A percentile compares a stretch with the other conserved stretches of the same genome.
Evolutionary conservation across 2,329 filamentous ascomycete species (phyloP).

Genomic region (Aureobasidium sp.): DNA sequence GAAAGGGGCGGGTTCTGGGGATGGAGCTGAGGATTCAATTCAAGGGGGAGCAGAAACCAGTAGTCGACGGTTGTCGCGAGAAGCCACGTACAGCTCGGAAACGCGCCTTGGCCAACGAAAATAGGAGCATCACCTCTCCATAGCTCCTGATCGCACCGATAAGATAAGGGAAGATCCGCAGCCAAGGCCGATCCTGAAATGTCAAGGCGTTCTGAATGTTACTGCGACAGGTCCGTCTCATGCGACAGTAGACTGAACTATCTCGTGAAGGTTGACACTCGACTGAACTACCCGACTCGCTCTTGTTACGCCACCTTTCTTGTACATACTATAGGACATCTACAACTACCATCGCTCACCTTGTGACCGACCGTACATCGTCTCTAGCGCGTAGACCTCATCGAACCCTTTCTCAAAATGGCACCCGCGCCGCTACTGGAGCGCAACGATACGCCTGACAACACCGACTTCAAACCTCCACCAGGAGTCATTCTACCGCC

Average conservation of each 20-base stretch:
- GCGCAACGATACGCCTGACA: constrained; percentile 23
- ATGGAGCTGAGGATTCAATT: not conserved
- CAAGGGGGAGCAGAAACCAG: not conserved
- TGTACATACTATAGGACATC: not conserved
- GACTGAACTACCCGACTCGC: not conserved
- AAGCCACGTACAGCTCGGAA: constrained; percentile 3
- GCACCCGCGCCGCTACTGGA: constrained; percentile 22
- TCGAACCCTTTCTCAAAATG: constrained; percentile 15
- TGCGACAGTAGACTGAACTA: not conserved
- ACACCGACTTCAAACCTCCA: constrained; percentile 66
- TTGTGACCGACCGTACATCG: not conserved
- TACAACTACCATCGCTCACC: no score
- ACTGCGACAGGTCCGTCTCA: not conserved
- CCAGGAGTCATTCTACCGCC: constrained; percentile 78
- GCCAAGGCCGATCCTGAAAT: not conserved
- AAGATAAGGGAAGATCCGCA: constrained; percentile 4
- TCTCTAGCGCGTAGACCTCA: not conserved
- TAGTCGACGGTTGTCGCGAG: not conserved
- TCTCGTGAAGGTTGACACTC: not conserved
- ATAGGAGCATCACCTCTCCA: not conserved
- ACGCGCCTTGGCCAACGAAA: not conserved
- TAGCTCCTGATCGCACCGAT: not conserved
- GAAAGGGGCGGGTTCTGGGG: not conserved
- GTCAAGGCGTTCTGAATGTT: not conserved
- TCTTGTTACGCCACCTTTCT: not conserved